Conservation (phyloP, 805 yeast species). For the Isabelozyma rhagii region DNA sequence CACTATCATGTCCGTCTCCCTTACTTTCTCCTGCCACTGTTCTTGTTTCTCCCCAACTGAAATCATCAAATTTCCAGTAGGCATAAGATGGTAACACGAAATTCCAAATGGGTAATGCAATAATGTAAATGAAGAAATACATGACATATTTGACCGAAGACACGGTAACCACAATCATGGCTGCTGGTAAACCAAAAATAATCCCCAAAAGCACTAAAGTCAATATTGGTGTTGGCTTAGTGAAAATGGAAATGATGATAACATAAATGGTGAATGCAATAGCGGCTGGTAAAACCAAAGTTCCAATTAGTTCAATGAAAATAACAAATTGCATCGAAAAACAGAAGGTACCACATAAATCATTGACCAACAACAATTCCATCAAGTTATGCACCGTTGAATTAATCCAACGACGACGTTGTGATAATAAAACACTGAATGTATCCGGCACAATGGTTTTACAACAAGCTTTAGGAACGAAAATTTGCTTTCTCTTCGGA, state of each 20-base stretch:
- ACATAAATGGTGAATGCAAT: constrained; percentile 80
- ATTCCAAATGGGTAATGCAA: constrained; percentile 93
- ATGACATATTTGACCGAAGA: constrained; percentile 66
- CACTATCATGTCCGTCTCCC: constrained; percentile 62
- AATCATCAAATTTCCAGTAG: constrained; percentile 93
- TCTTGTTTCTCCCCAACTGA: constrained; percentile 95
- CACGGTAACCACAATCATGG: constrained; percentile 76
- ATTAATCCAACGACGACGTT: constrained; percentile 95
- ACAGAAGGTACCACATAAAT: constrained; percentile 91
- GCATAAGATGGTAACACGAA: constrained; percentile 83
- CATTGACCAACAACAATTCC: constrained; percentile 81
- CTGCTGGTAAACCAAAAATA: constrained; percentile 83
- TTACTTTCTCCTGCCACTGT: constrained; percentile 67
- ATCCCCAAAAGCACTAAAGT: constrained; percentile 73
- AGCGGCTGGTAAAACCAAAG: constrained; percentile 86
- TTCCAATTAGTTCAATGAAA: constrained; percentile 79
- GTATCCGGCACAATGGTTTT: constrained; percentile 86
- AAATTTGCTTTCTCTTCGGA: constrained; percentile 84
- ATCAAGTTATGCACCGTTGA: constrained; percentile 90
- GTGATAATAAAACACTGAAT: constrained; percentile 77
- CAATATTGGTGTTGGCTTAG: constrained; percentile 72
- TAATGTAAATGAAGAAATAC: constrained; percentile 76
- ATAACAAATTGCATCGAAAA: constrained; percentile 94
- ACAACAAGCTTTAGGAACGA: constrained; percentile 88
- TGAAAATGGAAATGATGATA: constrained; percentile 63